phyloP scores from a whole-genome alignment of 345 rosid genomes.

The Eucalyptus regnans region DNA sequence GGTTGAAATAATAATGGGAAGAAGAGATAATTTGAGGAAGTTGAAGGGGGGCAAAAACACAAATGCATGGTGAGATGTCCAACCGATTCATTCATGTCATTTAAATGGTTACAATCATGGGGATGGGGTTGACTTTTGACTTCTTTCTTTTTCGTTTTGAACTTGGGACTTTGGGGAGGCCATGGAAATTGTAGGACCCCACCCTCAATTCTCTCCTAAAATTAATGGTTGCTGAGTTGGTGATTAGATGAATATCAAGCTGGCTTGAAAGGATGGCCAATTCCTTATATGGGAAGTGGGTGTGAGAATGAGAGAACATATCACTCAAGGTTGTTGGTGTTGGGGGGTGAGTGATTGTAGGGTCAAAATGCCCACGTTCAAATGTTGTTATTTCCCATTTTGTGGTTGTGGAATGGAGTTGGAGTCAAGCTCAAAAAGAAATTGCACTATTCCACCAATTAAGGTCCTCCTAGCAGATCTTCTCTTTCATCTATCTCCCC shows the following conservation, averaged over 20 bases:
- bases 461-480: slow-evolving; percentile 7
- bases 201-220: not conserved
- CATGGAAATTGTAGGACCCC: not conserved
- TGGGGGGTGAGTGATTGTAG: slow-evolving; percentile 14
- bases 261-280: slow-evolving; percentile 5
- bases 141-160: not conserved
- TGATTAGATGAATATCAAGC: slow-evolving; percentile 10
- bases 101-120: slow-evolving; percentile 6
- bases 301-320: not conserved
- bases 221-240: slow-evolving; percentile 23
- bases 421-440: slow-evolving; percentile 14
- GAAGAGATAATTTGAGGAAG: not conserved
- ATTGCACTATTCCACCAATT: slow-evolving; percentile 27
- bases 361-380: slow-evolving; percentile 35
- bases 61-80: not conserved
- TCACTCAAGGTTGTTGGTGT: not conserved
- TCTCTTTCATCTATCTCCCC: not conserved
- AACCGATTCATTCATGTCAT: not conserved
- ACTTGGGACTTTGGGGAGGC: slow-evolving; percentile 19
- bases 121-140: slow-evolving; percentile 24
- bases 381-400: slow-evolving; percentile 14
- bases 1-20: not conserved
- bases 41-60: not conserved
- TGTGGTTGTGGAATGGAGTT: slow-evolving; percentile 22
- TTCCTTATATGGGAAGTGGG: slow-evolving; percentile 34